Percentiles rank a stretch among this genome's conserved stretches.
These are phyloP conservation scores for Boeremia exigua DNA, from an alignment of 2,329 filamentous ascomycete species.

Conservation along the genomic window DNA sequence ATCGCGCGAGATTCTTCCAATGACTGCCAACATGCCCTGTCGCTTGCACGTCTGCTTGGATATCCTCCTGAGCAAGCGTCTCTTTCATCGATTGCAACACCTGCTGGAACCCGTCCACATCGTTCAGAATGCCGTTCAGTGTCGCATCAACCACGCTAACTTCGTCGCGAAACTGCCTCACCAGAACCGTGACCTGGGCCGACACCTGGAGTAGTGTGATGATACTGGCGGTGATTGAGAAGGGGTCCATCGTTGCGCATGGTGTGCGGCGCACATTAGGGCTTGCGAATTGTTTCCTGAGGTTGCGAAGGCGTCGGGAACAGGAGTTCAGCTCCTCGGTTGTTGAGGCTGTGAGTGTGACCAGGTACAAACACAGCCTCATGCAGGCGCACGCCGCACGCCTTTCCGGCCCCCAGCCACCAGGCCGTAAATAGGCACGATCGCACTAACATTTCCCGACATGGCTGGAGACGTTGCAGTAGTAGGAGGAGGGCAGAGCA, in stretches of 20 bases:
- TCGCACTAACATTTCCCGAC: background rate
- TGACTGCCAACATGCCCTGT: slow-evolving; percentile 32
- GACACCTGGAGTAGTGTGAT: slow-evolving; percentile 28
- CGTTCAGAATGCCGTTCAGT: slow-evolving; percentile 26
- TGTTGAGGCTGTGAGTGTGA: slow-evolving; percentile 13
- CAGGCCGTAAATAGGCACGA: background rate
- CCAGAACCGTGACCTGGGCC: slow-evolving; percentile 20
- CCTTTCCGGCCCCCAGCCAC: slow-evolving; percentile 6
- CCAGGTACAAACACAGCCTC: slow-evolving; percentile 14
- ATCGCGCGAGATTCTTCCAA: slow-evolving; percentile 31
- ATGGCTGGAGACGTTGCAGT: background rate
- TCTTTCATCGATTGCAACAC: slow-evolving; percentile 33
- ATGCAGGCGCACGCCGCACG: slow-evolving; percentile 8
- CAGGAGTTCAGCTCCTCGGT: slow-evolving; percentile 14
- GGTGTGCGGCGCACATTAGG: slow-evolving; percentile 1
- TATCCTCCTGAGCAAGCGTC: slow-evolving; percentile 28
- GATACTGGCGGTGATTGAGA: slow-evolving; percentile 27
- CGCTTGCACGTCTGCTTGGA: slow-evolving; percentile 19
- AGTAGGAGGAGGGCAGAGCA: background rate
- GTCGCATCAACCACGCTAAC: slow-evolving; percentile 27
- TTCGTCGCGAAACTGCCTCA: slow-evolving; percentile 29
- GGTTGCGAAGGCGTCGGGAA: background rate
- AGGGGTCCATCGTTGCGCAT: slow-evolving; percentile 23
- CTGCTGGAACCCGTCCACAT: slow-evolving; percentile 29
- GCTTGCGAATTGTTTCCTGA: background rate